These are phyloP conservation scores for Neocallimastix lanati DNA, from an alignment of 192 early-diverging fungal species.

Conservation along the genomic window DNA sequence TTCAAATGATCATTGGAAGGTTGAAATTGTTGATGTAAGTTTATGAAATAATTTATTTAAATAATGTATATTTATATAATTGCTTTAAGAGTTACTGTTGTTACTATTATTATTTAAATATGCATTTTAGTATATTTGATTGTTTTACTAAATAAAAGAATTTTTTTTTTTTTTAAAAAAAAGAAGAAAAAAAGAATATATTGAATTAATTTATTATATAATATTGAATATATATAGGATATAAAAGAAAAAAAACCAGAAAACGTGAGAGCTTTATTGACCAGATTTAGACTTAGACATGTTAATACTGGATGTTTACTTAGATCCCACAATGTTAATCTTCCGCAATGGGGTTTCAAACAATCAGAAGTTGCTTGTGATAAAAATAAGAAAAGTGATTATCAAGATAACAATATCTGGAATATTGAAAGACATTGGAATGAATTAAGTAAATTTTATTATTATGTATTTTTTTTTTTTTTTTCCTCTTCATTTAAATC, in stretches of 20 bases:
- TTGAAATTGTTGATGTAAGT: constrained; percentile 37
- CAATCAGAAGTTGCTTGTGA: neutral
- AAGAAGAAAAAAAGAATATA: no score
- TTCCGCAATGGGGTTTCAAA: neutral
- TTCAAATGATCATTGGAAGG: constrained; percentile 78
- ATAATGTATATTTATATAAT: no score
- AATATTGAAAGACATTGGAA: constrained; percentile 19
- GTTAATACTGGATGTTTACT: neutral
- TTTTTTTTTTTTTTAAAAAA: no score
- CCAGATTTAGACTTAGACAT: constrained; percentile 2
- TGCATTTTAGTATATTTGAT: no score
- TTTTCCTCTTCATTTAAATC: no score
- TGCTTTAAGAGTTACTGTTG: no score
- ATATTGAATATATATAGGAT: neutral
- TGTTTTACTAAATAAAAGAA: no score
- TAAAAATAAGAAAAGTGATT: neutral
- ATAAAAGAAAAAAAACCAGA: constrained; percentile 12
- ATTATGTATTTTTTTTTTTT: neutral
- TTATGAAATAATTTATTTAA: no score
- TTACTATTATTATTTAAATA: no score
- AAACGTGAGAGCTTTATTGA: constrained; percentile 34
- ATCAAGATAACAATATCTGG: constrained; percentile 9
- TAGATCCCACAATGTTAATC: neutral
- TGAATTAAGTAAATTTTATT: constrained; percentile 5
- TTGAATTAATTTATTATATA: no score